Evolutionary conservation across 2,329 filamentous ascomycete genomes (phyloP), one percentile per base, ranked within the genome.

Genomic region (Triangularia verruculosa): DNA sequence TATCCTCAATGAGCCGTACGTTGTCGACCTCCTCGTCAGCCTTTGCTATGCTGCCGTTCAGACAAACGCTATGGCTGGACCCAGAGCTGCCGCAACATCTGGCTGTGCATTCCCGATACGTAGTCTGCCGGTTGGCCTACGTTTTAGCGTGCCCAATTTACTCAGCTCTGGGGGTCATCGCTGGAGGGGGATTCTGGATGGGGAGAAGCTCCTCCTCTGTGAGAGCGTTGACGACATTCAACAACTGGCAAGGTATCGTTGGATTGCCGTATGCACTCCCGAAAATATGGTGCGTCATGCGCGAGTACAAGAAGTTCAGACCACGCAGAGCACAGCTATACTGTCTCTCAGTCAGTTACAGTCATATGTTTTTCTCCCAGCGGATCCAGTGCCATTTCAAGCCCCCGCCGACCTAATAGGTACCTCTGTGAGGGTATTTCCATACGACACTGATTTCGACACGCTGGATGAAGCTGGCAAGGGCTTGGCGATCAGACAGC

Each of bases 1-100:
- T 72, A 90, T 97, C 22, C 72, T 90, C 25, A 85, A 86, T 12
- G 90, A 93, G 72, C 91, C 92, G 1, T 86, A 88, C 62, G 92
- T 96, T 0, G 90, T 96, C 12, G 93, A 97, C 72, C 80, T 97
- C 1, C 82, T 97, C 0, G 77, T 96, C 55, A 93, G 87, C 74
- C 91, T 97, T 72, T 93, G 92, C 74, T 95, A 93, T 72, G 72
- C 78, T 12, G 85, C 86, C 55, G 80, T 63, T 64, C 9, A 66
- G 57, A 15, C 4, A 8, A 4, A 5, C 12, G 66, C 3, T 57
- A 6, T 4, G 13, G 22, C n/a, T 25, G 57, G 51, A 3, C 30
- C n/a, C 11, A 9, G 20, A 1, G 62, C 66, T 3, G 2, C 15
- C n/a, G 3, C 20, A 8, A 15, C 34, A 13, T 20, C n/a, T n/a